Evolutionary conservation across 345 rosid species (phyloP), one percentile per base, ranked within the genome.

Genomic region (Populus davidiana): DNA sequence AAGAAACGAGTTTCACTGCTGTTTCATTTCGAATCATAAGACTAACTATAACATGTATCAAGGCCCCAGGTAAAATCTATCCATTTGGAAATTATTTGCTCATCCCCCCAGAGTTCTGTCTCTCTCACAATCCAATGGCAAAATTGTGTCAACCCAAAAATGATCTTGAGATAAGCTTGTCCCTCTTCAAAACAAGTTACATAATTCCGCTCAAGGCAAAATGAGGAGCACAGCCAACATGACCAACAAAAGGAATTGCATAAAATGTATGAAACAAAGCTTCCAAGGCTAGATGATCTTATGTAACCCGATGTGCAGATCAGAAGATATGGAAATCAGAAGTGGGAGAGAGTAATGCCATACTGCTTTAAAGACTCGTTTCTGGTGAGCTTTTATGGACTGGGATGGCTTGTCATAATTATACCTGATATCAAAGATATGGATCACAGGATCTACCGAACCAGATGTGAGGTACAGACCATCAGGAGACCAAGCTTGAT

Each of bases 401-500:
- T 95, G 99, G 10, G 96, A 86, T 17, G 99, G 99, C 83, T 79
- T 90, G 72, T 75, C 79, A 59, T 90, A 87, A 84, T 88, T 90
- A 81, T 91, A 89, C 86, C 98, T 88, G 76, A 95, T 90, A 78
- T 95, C 99, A 63, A 95, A 95, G 52, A 95, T 65, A 81, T 95
- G 99, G 74, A 95, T 91, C 61, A 88, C 79, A 18, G 99, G 99
- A 50, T 95, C 99, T 5, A 89, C 98, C n/a, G 98, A 93, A 64
- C 99, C 99, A 56, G 99, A 95, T 8, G 97, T 70, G 39, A 93
- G 74, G 75, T 85, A 87, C 72, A 89, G 78, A 66, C 99, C 99
- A 79, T 93, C 99, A 11, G 97, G 94, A 78, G 98, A 95, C 99
- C 99, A 93, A 49, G 92, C 84, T 79, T 93, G 99, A 78, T 93